Evolutionary conservation across 164 flowering plant species (phyloP), one percentile per base, ranked within the genome.

Genomic region (Amborella trichopoda): DNA sequence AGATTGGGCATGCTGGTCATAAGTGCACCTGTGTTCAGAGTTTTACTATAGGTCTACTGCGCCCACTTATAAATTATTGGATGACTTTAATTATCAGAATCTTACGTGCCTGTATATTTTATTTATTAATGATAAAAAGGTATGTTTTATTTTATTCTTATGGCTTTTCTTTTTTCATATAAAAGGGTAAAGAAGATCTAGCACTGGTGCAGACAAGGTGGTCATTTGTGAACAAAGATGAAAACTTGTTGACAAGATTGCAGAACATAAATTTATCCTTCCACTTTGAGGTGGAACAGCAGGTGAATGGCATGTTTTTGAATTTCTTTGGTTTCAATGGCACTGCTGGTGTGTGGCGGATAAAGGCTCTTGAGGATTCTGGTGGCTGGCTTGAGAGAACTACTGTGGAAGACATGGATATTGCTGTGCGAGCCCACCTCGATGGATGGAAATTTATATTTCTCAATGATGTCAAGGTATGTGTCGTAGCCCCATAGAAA

Each of bases 381-480:
- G 94, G 94, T 11, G 94, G 94, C 16, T 83, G 94, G 94, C 73
- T 83, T 14, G 94, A 83, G 58, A 66, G 94, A 48, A 83, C 86
- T 6, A 83, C 94, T 11, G 94, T 83, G 10, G 85, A 80, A 66
- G 90, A 81, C 43, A 81, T 81, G 90, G 90, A 81, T 46, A 81
- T 81, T 34, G 90, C 90, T 22, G 83, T 81, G 25, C 76, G 90
- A 21, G 90, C 90, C 36, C 90, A 81, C 68, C 83, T 82, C 26
- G 54, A 73, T 40, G 94, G 94, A 5, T 80, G 94, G 94, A 83
- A 83, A 61, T 77, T 83, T 52, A 64, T 83, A 44, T 83, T 34
- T 56, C 81, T 83, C 25, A 75, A 83, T 53, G 86, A 83, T 56
- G 85, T 83, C 3, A 64, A 76, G 85, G 94, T 83, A 63, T n/a